These are phyloP conservation scores for Yarrowia yakushimensis DNA, from an alignment of 805 yeast species.

Conservation along the genomic window DNA sequence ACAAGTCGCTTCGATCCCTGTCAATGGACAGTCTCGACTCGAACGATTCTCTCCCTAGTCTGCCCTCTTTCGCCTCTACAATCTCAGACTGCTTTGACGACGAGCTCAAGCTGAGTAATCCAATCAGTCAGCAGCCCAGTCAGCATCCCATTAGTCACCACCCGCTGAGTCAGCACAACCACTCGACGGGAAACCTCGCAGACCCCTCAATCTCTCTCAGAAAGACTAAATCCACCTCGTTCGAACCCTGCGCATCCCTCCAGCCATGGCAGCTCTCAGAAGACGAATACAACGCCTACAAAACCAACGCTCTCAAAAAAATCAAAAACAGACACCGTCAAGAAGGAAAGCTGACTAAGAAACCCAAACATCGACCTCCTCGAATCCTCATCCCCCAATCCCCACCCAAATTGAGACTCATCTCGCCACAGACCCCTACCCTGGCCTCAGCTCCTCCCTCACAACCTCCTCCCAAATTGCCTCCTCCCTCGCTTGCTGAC, in stretches of 20 bases:
- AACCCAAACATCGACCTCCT: not conserved
- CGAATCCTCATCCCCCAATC: not conserved
- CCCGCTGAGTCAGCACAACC: too few relatives aligned
- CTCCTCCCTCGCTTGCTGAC: not conserved
- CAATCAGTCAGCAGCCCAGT: too few relatives aligned
- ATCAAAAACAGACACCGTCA: not conserved
- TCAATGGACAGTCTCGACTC: not conserved
- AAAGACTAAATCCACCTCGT: not conserved
- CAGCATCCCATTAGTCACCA: too few relatives aligned
- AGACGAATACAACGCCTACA: conserved; percentile 7
- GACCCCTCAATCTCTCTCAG: not conserved
- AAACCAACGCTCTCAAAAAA: not conserved
- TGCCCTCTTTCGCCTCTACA: not conserved
- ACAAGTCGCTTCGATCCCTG: not conserved
- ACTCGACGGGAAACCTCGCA: too few relatives aligned
- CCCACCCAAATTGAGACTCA: not conserved
- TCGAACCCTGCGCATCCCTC: not conserved
- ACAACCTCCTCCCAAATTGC: not conserved
- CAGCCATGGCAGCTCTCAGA: not conserved
- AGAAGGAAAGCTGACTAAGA: not conserved
- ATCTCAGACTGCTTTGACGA: not conserved
- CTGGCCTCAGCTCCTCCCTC: conserved; percentile 4
- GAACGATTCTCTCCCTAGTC: not conserved
- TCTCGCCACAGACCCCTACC: not conserved
- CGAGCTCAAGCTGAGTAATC: too few relatives aligned